Evolutionary conservation across 495 filamentous ascomycete genomes (phyloP).

Genomic region (Penicillium ucsense): DNA sequence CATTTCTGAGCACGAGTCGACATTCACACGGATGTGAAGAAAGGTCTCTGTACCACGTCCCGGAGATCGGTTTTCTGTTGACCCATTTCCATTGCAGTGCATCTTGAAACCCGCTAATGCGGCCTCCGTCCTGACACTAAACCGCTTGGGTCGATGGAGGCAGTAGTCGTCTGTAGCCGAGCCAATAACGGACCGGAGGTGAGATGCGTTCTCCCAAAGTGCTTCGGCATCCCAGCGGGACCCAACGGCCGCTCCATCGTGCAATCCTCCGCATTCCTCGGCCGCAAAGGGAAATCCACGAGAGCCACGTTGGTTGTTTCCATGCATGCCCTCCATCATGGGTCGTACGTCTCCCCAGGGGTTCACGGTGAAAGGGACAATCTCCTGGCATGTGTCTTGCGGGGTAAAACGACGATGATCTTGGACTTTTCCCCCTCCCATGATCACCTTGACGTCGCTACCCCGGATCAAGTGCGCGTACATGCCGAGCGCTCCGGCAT

Average conservation of each 20-base stretch:
- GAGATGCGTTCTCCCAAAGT: background rate
- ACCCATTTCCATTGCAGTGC: too few species aligned
- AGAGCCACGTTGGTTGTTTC: constrained; percentile 2
- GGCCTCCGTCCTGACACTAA: background rate
- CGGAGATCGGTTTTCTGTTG: too few species aligned
- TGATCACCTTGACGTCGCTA: background rate
- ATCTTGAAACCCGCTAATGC: background rate
- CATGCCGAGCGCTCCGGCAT: background rate
- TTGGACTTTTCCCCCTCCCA: background rate
- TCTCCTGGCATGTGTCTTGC: background rate
- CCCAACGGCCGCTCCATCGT: background rate
- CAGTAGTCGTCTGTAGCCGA: constrained; percentile 7
- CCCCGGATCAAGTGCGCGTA: background rate
- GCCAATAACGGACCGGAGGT: constrained; percentile 3
- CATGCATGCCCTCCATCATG: background rate
- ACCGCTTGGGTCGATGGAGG: background rate
- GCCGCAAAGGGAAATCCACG: background rate
- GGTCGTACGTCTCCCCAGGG: background rate
- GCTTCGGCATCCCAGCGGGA: background rate
- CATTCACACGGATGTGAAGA: too few species aligned
- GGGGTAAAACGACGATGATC: background rate
- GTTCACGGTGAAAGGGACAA: background rate
- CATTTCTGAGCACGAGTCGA: too few species aligned
- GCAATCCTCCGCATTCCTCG: background rate
- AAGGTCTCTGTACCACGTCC: too few species aligned